Evolutionary conservation across 108 stramenopile species (phyloP), one percentile per base, ranked within the genome.

Genomic region (Cyclotella atomus): DNA sequence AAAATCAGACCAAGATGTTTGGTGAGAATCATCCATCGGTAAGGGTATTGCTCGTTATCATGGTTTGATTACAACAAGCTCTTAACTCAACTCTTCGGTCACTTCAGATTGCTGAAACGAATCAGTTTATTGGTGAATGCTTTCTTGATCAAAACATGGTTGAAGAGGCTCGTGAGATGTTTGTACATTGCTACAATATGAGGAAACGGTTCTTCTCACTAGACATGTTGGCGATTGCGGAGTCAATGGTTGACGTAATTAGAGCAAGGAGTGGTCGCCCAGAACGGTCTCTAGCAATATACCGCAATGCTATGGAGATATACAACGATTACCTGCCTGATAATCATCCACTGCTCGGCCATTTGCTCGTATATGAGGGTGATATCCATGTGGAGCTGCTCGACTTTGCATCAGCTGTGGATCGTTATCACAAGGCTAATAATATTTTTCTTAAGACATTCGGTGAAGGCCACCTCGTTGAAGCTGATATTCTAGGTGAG

Each of bases 101-200:
- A 41, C 12, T 23, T 2, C 52, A 52, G 29, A 77, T 88, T 19
- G 87, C 88, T 3, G 88, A 87, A 63, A 91, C 88, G 0, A 65
- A 87, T 17, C 82, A 83, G 41, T 76, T 65, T 41, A 82, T 91
- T 57, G 90, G 88, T 20, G 76, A 76, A 46, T 81, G 80, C 28
- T 86, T 86, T 59, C 81, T 85, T n/a, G 63, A 80, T 14, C 83
- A 84, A 68, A 82, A 78, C 25, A 81, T 86, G 70, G 35, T 64
- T 9, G 21, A 67, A 21, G 74, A 50, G 10, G 90, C 88, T 14
- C 75, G 87, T 33, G 75, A 38, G 12, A 82, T 76, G 55, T 77
- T 84, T 21, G 83, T 61, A 46, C 78, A 85, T 34, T 84, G 85
- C 67, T 89, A 87, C 70, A 83, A 86, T 34, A 91, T 91, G 88